Conservation (phyloP, 75 land plant species). For the Pseudotsuga menziesii region DNA sequence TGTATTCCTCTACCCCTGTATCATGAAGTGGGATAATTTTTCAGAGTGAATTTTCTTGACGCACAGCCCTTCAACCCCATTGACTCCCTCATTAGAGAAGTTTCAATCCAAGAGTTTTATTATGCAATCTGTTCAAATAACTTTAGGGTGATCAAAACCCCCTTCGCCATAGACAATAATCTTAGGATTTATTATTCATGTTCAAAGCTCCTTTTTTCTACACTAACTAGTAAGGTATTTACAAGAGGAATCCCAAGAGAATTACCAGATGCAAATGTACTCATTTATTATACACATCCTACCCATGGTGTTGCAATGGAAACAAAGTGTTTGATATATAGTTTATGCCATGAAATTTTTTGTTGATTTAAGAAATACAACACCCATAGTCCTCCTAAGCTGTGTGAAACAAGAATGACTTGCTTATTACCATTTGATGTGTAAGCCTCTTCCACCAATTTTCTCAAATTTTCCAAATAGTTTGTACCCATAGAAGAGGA, state of each 20-base stretch:
- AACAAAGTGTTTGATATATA: conserved; percentile 62
- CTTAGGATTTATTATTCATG: conserved; percentile 59
- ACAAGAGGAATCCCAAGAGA: conserved; percentile 72
- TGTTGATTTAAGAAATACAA: conserved; percentile 66
- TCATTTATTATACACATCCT: conserved; percentile 73
- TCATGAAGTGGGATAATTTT: no score
- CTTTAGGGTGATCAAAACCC: conserved; percentile 74
- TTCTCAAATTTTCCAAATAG: conserved; percentile 52
- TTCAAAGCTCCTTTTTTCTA: conserved; percentile 76
- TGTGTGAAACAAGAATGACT: conserved; percentile 74
- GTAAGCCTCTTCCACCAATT: conserved; percentile 59
- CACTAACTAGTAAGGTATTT: conserved; percentile 56
- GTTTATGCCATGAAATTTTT: conserved; percentile 45
- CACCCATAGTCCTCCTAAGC: conserved; percentile 73
- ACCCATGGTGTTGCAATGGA: conserved; percentile 81
- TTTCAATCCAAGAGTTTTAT: no score
- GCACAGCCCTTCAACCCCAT: no score
- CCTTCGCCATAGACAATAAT: conserved; percentile 49
- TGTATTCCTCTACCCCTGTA: no score
- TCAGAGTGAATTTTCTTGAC: no score
- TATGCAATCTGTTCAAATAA: no score
- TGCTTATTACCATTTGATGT: conserved; percentile 50
- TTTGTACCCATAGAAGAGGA: conserved; percentile 40
- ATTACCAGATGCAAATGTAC: conserved; percentile 77
- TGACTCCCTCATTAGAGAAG: no score